These are phyloP conservation scores for Leishmania major DNA, from an alignment of 208 protist genomes.

Conservation along the genomic window DNA sequence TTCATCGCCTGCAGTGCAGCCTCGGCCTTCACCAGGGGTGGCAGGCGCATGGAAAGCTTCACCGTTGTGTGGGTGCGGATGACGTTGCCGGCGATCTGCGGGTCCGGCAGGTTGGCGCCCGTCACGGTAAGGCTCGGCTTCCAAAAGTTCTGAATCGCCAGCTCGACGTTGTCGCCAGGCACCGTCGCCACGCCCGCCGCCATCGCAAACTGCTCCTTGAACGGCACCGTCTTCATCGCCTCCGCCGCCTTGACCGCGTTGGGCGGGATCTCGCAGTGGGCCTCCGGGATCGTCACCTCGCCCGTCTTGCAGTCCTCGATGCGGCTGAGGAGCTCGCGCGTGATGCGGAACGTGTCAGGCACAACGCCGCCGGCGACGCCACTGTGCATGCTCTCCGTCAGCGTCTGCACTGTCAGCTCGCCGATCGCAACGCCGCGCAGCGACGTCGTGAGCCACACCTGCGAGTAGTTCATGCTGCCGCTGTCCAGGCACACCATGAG, in stretches of 20 bases:
- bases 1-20: slow-evolving; percentile 55
- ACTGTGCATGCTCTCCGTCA: slow-evolving; percentile 92
- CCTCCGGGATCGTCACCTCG: slow-evolving; percentile 80
- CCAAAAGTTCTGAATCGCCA: slow-evolving; percentile 93
- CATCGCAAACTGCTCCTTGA: slow-evolving; percentile 64
- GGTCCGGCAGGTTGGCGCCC: slow-evolving; percentile 88
- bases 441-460: slow-evolving; percentile 95
- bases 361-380: slow-evolving; percentile 93
- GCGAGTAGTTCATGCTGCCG: slow-evolving; percentile 94
- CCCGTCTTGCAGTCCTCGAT: slow-evolving; percentile 94
- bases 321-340: slow-evolving; percentile 82
- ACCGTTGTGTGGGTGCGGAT: slow-evolving; percentile 88
- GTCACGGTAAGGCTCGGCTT: slow-evolving; percentile 91
- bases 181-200: slow-evolving; percentile 42
- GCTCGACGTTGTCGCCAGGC: slow-evolving; percentile 58
- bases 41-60: slow-evolving; percentile 94
- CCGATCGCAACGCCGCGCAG: slow-evolving; percentile 91
- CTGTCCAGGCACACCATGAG: slow-evolving; percentile 96
- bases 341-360: slow-evolving; percentile 94
- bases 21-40: slow-evolving; percentile 76
- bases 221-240: slow-evolving; percentile 56
- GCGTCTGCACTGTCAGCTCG: slow-evolving; percentile 77
- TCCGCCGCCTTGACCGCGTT: slow-evolving; percentile 35
- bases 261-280: slow-evolving; percentile 52
- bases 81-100: slow-evolving; percentile 92